A percentile compares a stretch with the other conserved stretches of the same genome.
Conservation (phyloP, 2,329 filamentous ascomycete species). For the Pestalotiopsis fici region DNA sequence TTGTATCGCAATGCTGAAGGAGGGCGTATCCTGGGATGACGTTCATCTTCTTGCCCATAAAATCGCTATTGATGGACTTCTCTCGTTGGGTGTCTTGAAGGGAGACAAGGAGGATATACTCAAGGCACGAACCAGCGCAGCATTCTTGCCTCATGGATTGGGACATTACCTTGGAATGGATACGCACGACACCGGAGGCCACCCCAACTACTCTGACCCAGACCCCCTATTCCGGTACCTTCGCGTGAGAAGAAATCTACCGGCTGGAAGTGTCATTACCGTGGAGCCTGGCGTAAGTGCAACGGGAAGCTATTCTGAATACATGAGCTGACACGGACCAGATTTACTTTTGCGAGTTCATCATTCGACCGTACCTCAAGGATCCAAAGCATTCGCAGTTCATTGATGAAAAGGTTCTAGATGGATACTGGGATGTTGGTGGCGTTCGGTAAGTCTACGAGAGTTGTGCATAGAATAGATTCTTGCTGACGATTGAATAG, state of each 20-base stretch:
- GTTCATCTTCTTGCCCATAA: conserved; percentile 79
- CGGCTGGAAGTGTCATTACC: conserved; percentile 82
- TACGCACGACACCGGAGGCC: conserved; percentile 83
- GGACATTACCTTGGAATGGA: conserved; percentile 93
- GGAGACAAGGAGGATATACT: conserved; percentile 73
- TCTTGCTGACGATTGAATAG: conserved; percentile 21
- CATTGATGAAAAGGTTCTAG: conserved; percentile 73
- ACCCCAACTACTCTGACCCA: conserved; percentile 74
- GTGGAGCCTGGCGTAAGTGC: conserved; percentile 83
- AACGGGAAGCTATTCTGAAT: neutral
- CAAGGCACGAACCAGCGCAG: conserved; percentile 75
- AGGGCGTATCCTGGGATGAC: conserved; percentile 77
- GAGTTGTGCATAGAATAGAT: neutral
- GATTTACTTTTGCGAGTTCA: conserved; percentile 91
- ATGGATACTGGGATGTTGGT: conserved; percentile 81
- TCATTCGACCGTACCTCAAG: conserved; percentile 77
- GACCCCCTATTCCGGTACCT: conserved; percentile 89
- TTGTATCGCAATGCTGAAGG: conserved; percentile 71
- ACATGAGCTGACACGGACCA: conserved; percentile 25
- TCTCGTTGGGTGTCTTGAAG: conserved; percentile 73
- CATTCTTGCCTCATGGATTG: conserved; percentile 89
- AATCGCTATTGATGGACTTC: conserved; percentile 78
- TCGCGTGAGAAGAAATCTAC: conserved; percentile 73
- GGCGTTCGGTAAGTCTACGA: conserved; percentile 60
- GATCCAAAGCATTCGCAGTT: conserved; percentile 73